phyloP scores from a whole-genome alignment of 2,329 filamentous ascomycete genomes.

The Talaromyces sp. region DNA sequence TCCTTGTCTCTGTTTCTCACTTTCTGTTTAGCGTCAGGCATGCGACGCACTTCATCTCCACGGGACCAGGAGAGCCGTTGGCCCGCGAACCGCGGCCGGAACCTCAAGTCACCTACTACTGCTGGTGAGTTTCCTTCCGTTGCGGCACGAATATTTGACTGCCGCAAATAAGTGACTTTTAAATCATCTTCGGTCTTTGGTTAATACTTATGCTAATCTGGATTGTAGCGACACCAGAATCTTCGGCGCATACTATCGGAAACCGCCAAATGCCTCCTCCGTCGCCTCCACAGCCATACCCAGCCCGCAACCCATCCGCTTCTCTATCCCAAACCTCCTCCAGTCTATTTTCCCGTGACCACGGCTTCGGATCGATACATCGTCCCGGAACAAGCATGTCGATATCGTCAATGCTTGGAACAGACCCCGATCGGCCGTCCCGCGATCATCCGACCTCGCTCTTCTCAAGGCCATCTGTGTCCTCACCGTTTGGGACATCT shows the following conservation, averaged over 20 bases:
- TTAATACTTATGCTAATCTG: not conserved
- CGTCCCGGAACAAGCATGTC: conserved; percentile 66
- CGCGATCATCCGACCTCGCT: conserved; percentile 48
- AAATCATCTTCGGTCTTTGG: not conserved
- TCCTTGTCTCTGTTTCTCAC: not conserved
- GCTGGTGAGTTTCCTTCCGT: conserved; percentile 32
- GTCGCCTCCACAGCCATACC: conserved; percentile 48
- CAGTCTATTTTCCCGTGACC: conserved; percentile 51
- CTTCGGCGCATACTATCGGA: conserved; percentile 33
- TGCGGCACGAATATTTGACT: not conserved
- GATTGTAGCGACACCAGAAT: conserved; percentile 21
- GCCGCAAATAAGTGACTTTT: not conserved
- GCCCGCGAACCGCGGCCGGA: conserved; percentile 37
- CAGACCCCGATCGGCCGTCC: conserved; percentile 46
- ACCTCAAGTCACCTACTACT: conserved; percentile 31
- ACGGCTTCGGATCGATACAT: conserved; percentile 50
- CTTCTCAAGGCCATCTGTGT: conserved; percentile 44
- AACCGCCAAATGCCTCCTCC: conserved; percentile 51
- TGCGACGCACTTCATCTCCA: conserved; percentile 34
- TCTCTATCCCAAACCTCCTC: conserved; percentile 38
- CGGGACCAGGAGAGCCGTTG: conserved; percentile 33
- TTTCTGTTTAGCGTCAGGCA: conserved; percentile 27
- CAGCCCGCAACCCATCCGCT: conserved; percentile 39
- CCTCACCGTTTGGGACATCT: conserved; percentile 31
- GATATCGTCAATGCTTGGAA: conserved; percentile 68